A percentile compares a stretch with the other conserved stretches of the same genome.
phyloP scores from a whole-genome alignment of 2,329 filamentous ascomycete species.

The Sporothrix variecibatus region DNA sequence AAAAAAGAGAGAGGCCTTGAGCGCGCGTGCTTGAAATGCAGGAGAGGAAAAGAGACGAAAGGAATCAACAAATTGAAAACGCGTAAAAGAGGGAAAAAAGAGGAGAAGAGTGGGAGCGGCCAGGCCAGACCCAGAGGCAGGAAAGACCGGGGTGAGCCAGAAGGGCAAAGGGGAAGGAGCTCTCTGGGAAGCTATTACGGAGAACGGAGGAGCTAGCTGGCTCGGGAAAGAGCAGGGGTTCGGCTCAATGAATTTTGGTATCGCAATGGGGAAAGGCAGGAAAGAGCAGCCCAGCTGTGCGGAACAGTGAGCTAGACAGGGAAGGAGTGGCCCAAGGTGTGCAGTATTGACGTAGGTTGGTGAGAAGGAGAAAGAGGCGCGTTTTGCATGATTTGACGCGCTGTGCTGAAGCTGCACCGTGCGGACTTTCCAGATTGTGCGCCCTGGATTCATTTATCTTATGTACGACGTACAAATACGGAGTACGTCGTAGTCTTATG shows the following conservation, averaged over 20 bases:
- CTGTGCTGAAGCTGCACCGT: not conserved
- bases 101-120: slow-evolving; percentile 6
- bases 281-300: not conserved
- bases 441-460: not conserved
- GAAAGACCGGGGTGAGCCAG: not conserved
- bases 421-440: not conserved
- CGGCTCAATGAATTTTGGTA: not conserved
- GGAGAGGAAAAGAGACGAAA: not conserved
- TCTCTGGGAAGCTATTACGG: slow-evolving; percentile 12
- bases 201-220: slow-evolving; percentile 18
- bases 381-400: not conserved
- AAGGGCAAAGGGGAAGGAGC: slow-evolving; percentile 19
- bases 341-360: not conserved
- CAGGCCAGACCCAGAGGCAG: not conserved
- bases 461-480: too few relatives aligned
- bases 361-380: slow-evolving; percentile 3
- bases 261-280: not conserved
- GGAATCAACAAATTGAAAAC: slow-evolving; percentile 19
- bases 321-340: not conserved
- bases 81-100: slow-evolving; percentile 15
- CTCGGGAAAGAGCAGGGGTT: slow-evolving; percentile 18
- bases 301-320: not conserved
- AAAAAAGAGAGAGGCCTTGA: not conserved
- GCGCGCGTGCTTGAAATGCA: not conserved
- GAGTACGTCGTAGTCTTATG: not conserved